phyloP scores from a whole-genome alignment of 2,329 filamentous ascomycete genomes.

The Fusarium piperis region DNA sequence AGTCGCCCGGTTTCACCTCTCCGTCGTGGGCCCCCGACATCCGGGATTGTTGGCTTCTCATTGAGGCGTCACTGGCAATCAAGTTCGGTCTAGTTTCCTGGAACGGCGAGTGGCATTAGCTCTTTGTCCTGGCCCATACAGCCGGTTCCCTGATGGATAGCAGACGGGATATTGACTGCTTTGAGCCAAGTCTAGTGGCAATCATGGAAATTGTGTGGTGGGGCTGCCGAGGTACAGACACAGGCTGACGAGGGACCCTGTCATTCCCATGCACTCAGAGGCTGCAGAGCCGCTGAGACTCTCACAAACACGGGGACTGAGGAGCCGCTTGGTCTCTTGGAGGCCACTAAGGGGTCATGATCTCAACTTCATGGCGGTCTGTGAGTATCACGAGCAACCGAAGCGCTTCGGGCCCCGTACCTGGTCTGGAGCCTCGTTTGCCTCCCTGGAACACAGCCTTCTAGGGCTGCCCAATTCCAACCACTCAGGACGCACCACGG shows the following conservation, averaged over 20 bases:
- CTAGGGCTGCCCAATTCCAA: constrained; percentile 2
- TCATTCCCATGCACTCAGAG: constrained; percentile 34
- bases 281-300: not conserved
- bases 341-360: not conserved
- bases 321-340: not conserved
- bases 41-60: constrained; percentile 10
- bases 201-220: constrained; percentile 10
- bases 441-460: constrained; percentile 10
- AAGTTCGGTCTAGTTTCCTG: constrained; percentile 13
- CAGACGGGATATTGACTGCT: constrained; percentile 28
- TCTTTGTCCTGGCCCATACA: constrained; percentile 14
- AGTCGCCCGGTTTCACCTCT: not conserved
- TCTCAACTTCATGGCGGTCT: not conserved
- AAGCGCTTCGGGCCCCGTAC: constrained; percentile 33
- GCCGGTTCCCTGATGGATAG: constrained; percentile 16
- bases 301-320: not conserved
- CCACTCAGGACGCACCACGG: not conserved
- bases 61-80: constrained; percentile 18
- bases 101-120: constrained; percentile 7
- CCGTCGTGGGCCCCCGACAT: not conserved
- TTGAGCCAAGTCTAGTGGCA: constrained; percentile 25
- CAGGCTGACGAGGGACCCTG: constrained; percentile 12
- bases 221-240: constrained; percentile 23
- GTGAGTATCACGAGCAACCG: constrained; percentile 17
- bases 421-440: not conserved